Evolutionary conservation across 1,284 basidiomycete genomes (phyloP).

Genomic region (Marasmius fiardii): DNA sequence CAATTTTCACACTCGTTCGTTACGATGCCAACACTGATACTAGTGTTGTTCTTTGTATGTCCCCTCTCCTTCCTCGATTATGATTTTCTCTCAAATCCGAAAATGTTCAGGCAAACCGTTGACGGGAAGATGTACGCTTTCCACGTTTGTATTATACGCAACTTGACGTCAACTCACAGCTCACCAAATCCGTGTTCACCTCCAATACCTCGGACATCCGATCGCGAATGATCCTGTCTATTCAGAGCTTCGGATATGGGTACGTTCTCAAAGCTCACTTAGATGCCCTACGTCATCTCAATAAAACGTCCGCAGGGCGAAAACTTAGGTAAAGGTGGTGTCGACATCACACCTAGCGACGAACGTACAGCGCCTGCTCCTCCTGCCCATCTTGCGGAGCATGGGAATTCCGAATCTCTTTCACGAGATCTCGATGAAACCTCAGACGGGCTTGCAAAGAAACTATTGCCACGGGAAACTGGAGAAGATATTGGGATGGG

Average conservation of each 20-base stretch:
- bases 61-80: slow-evolving; percentile 7
- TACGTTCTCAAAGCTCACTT: slow-evolving; percentile 26
- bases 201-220: slow-evolving; percentile 92
- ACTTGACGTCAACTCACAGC: slow-evolving; percentile 43
- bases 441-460: slow-evolving; percentile 18
- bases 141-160: slow-evolving; percentile 4
- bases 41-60: slow-evolving; percentile 85
- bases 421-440: background rate
- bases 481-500: slow-evolving; percentile 88
- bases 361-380: slow-evolving; percentile 62
- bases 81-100: background rate
- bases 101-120: slow-evolving; percentile 68
- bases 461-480: slow-evolving; percentile 73
- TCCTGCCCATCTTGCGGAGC: slow-evolving; percentile 51
- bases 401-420: slow-evolving; percentile 17
- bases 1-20: slow-evolving; percentile 82
- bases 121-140: slow-evolving; percentile 80
- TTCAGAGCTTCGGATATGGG: slow-evolving; percentile 80
- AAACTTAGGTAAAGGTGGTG: slow-evolving; percentile 76
- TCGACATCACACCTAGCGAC: slow-evolving; percentile 66
- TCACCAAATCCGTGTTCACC: slow-evolving; percentile 94
- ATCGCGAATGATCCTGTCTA: slow-evolving; percentile 94
- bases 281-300: slow-evolving; percentile 2
- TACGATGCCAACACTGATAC: slow-evolving; percentile 85
- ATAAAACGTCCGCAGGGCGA: slow-evolving; percentile 46